Evolutionary conservation across 169 alveolate genomes (phyloP), one percentile per base, ranked within the genome.

Genomic region (Plasmodium ovale): DNA sequence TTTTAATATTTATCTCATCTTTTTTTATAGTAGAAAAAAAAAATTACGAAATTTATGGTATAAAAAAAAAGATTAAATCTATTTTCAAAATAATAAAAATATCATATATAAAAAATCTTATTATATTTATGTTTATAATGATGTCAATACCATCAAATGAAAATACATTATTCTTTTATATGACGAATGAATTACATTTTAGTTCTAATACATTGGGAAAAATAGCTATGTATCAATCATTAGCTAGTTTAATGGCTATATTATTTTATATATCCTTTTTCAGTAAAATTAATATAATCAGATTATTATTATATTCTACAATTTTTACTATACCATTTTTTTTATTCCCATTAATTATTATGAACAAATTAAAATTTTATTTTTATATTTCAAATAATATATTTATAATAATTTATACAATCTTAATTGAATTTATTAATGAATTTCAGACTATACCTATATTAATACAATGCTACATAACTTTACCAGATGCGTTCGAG

Each of bases 401-500:
- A 27, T 95, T 95, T 62, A 96, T 94, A 39, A 95, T 95, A 27
- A 95, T 97, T n/a, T 97, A 95, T 68, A 94, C 95, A 10, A 91
- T 95, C 2, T 87, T 95, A 59, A 60, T 94, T 68, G 96, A 95
- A 89, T 95, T 95, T 65, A 93, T 94, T 5, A 95, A 95, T 1
- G 97, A 95, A 54, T 92, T 95, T 60, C 95, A 95, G 60, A 91
- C 96, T 33, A 87, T 95, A 91, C 98, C 98, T 10, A 93, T 96
- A 77, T 70, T 94, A 69, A 95, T 95, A 73, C 72, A 94, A 88
- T 96, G 97, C 14, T 94, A 97, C 51, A 79, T 96, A 25, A 85
- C 94, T 42, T 94, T 97, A 91, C 98, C 98, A n/a, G 92, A 93
- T 73, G 97, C 96, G 7, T 92, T 94, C 53, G 98, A 95, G 94